phyloP scores from a whole-genome alignment of 768 basidiomycete species.

The Holtermannia corniformis region DNA sequence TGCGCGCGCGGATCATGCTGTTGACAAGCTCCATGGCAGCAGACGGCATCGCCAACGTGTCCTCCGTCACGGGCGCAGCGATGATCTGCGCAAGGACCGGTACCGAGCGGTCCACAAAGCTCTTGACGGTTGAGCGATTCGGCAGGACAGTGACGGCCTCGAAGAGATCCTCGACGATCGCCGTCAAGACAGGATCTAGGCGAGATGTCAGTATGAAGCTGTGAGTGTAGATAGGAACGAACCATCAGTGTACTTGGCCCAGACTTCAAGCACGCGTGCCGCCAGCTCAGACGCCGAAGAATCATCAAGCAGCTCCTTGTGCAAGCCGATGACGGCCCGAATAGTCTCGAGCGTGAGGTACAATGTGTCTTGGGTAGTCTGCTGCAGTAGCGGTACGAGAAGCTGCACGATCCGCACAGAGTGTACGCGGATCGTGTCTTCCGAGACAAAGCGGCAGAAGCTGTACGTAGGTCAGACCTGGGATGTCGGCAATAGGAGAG shows the following conservation, averaged over 20 bases:
- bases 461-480: conserved; percentile 19
- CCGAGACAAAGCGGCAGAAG: conserved; percentile 47
- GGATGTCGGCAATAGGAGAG: conserved; percentile 48
- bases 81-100: conserved; percentile 65
- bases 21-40: conserved; percentile 75
- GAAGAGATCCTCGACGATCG: conserved; percentile 73
- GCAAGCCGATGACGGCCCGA: conserved; percentile 65
- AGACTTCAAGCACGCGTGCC: conserved; percentile 62
- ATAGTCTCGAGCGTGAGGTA: conserved; percentile 79
- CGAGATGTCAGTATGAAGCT: conserved; percentile 1
- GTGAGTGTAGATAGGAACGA: not conserved
- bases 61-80: conserved; percentile 45
- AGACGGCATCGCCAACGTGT: conserved; percentile 60
- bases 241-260: conserved; percentile 84
- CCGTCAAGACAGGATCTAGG: conserved; percentile 77
- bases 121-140: conserved; percentile 55
- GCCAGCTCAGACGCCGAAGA: conserved; percentile 61
- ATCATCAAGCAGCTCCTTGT: conserved; percentile 46
- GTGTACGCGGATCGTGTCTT: conserved; percentile 54
- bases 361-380: conserved; percentile 78
- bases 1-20: conserved; percentile 59
- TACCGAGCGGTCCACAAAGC: conserved; percentile 62
- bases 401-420: conserved; percentile 67
- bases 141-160: conserved; percentile 57
- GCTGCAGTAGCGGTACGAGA: conserved; percentile 69